Conservation (phyloP, 306 rosid species). For the Castanopsis chinensis region DNA sequence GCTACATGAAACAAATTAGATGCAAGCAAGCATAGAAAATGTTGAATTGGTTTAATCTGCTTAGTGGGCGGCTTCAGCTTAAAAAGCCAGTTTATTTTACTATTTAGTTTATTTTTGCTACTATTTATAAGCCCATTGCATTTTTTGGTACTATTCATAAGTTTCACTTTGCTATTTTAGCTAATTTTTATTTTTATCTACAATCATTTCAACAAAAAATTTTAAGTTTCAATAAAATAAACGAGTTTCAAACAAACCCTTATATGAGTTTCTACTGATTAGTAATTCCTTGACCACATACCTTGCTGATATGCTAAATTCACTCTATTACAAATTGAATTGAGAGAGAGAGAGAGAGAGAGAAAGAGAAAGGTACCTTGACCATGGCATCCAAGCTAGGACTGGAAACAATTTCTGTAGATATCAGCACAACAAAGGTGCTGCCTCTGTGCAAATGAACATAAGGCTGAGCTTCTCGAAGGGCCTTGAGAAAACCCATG, state of each 20-base stretch:
- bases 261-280: too few relatives aligned
- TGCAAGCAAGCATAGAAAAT: too few relatives aligned
- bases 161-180: accelerated
- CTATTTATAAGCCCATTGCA: accelerated
- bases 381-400: slow-evolving; percentile 47
- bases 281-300: too few relatives aligned
- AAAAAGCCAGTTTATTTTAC: too few relatives aligned
- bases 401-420: slow-evolving; percentile 48
- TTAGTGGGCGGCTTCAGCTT: too few relatives aligned
- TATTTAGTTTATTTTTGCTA: accelerated
- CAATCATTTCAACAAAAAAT: accelerated
- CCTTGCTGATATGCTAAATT: too few relatives aligned
- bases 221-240: too few relatives aligned
- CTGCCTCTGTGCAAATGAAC: slow-evolving; percentile 42
- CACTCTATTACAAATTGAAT: too few relatives aligned
- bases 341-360: not conserved
- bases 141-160: accelerated
- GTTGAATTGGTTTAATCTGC: too few relatives aligned
- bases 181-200: accelerated
- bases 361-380: slow-evolving; percentile 40
- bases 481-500: slow-evolving; percentile 40
- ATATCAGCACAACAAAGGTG: slow-evolving; percentile 51
- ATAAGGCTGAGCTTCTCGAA: slow-evolving; percentile 72
- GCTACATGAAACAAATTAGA: too few relatives aligned
- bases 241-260: too few relatives aligned